Percentiles rank a stretch among this genome's conserved stretches.
These are phyloP conservation scores for Boletus sensibilis DNA, from an alignment of 768 basidiomycete species.

Conservation along the genomic window DNA sequence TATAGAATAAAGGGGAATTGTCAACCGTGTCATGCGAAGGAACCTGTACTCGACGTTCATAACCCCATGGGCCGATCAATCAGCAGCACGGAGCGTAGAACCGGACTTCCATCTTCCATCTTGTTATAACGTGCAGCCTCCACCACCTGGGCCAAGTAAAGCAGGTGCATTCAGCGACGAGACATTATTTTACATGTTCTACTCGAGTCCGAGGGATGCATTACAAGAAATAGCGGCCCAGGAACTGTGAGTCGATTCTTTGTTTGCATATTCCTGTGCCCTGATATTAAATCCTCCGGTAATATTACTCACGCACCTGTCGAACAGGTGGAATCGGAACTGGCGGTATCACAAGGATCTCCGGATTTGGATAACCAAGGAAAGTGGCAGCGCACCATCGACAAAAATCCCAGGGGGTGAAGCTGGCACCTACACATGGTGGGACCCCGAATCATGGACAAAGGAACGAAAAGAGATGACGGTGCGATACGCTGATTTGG, in stretches of 20 bases:
- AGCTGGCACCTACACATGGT: conserved; percentile 86
- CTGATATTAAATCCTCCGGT: neutral
- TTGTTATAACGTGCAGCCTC: conserved; percentile 91
- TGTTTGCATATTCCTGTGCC: conserved; percentile 7
- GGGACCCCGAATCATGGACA: conserved; percentile 79
- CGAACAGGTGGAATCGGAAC: conserved; percentile 80
- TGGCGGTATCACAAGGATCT: conserved; percentile 97
- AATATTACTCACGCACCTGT: conserved; percentile 6
- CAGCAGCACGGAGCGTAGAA: conserved; percentile 80
- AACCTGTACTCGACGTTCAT: conserved; percentile 91
- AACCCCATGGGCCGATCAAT: conserved; percentile 94
- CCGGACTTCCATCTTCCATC: conserved; percentile 88
- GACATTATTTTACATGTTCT: conserved; percentile 98
- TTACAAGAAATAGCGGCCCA: conserved; percentile 93
- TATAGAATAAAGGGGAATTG: conserved; percentile 16
- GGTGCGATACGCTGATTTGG: conserved; percentile 69
- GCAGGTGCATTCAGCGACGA: conserved; percentile 89
- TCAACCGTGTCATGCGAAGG: conserved; percentile 36
- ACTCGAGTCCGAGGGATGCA: conserved; percentile 87
- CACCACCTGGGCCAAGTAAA: conserved; percentile 78
- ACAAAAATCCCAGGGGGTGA: conserved; percentile 80
- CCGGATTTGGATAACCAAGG: conserved; percentile 82
- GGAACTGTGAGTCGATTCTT: conserved; percentile 71
- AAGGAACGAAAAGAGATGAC: conserved; percentile 79
- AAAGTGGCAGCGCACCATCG: conserved; percentile 72